Percentiles rank a stretch among this genome's conserved stretches.
Conservation (phyloP, 306 rosid species). For the Citrullus amarus region DNA sequence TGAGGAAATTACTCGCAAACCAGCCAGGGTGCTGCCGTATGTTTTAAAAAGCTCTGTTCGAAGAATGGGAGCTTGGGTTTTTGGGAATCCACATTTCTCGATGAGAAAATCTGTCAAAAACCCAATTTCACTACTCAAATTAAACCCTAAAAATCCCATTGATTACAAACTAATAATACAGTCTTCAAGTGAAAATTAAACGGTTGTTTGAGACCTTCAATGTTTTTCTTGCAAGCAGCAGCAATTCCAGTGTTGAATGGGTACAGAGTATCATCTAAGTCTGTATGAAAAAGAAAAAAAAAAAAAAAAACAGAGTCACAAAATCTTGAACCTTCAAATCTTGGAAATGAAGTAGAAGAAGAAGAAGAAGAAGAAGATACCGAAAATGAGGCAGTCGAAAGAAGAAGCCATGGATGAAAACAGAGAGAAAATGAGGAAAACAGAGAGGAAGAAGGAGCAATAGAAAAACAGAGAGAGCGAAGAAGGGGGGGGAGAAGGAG, state of each 20-base stretch:
- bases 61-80: conserved; percentile 40
- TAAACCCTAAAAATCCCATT: too few relatives aligned
- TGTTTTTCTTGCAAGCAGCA: conserved; percentile 48
- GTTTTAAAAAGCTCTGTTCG: conserved; percentile 67
- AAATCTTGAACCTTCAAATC: not conserved
- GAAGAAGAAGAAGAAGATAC: conserved; percentile 7
- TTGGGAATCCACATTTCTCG: conserved; percentile 58
- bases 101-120: conserved; percentile 32
- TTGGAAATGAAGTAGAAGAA: not conserved
- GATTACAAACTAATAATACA: too few relatives aligned
- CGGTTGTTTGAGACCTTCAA: conserved; percentile 28
- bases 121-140: not conserved
- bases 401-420: conserved; percentile 9
- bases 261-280: conserved; percentile 84
- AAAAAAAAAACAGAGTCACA: not conserved
- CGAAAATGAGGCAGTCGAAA: conserved; percentile 32
- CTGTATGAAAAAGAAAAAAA: conserved; percentile 17
- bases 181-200: not conserved
- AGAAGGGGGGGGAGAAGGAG: not conserved
- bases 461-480: not conserved
- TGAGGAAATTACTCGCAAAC: conserved; percentile 40
- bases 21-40: conserved; percentile 88
- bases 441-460: not conserved
- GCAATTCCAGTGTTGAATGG: conserved; percentile 46
- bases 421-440: not conserved